Evolutionary conservation across 202 grass and related monocot species (phyloP), one percentile per base, ranked within the genome.

Genomic region (Setaria viridis): DNA sequence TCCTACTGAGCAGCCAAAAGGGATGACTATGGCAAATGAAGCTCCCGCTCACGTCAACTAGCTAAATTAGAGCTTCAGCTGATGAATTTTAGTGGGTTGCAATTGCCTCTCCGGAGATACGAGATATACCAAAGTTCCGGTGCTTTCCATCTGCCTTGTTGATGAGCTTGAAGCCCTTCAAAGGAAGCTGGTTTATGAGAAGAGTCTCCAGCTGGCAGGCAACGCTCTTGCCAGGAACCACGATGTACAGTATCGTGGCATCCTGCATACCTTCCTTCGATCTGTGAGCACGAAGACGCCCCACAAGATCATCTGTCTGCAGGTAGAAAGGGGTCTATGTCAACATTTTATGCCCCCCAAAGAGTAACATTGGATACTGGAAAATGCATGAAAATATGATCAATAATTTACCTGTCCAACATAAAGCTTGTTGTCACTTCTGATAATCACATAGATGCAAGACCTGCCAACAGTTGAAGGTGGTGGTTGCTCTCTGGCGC

Each of bases 201-300:
- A 99, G 93, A 29, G 96, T 99, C 85, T 99, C 96, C 84, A 99
- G 82, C 88, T 91, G 90, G 85, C 93, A 92, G 29, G 96, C 96
- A 68, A 94, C 12, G 15, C 93, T 99, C 91, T 96, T 99, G 82
- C 96, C 96, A 59, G 93, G 91, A 60, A 94, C 96, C 70, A 91
- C 3, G 15, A 91, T n/a, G 72, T 99, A 96, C 34, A 99, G 42
- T 51, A 86, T 55, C 29, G 74, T 78, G 30, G 90, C 90, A 71
- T 91, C 86, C 77, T 88, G 91, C 93, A 99, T 95, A 80, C 85
- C 93, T 87, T 88, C 93, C 79, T 99, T 96, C 2, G 74, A 86
- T 79, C 93, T 92, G 84, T 96, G 96, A 72, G 88, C 60, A 78
- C 51, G 74, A 72, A 99, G 78, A 39, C 93, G 89, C 14, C 96